Evolutionary conservation across 2,329 filamentous ascomycete genomes (phyloP).

Genomic region (Penicillium concentricum): DNA sequence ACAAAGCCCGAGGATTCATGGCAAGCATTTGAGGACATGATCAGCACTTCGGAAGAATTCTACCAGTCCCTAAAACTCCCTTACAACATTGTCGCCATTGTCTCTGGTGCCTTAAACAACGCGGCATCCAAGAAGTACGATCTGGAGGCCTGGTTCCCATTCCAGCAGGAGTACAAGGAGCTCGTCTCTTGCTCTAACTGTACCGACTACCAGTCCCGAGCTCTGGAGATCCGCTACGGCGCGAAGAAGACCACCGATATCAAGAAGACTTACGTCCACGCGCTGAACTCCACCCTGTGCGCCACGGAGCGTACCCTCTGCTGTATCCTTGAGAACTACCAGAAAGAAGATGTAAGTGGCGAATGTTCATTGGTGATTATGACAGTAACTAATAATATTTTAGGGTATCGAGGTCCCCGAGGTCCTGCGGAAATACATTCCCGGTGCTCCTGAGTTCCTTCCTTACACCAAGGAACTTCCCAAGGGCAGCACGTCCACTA

Average conservation of each 20-base stretch:
- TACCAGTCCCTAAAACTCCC: constrained; percentile 87
- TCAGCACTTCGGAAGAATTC: constrained; percentile 85
- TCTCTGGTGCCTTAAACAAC: constrained; percentile 93
- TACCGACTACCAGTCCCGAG: constrained; percentile 93
- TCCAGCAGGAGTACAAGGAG: constrained; percentile 97
- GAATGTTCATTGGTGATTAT: not conserved
- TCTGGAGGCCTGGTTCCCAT: constrained; percentile 94
- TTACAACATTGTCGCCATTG: constrained; percentile 89
- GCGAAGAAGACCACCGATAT: constrained; percentile 80
- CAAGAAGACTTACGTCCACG: constrained; percentile 93
- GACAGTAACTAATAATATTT: constrained; percentile 18
- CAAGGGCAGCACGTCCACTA: constrained; percentile 67
- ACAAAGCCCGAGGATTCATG: constrained; percentile 88
- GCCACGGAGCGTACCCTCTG: constrained; percentile 91
- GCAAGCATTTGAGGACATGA: constrained; percentile 94
- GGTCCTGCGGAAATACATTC: constrained; percentile 83
- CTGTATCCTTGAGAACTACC: constrained; percentile 95
- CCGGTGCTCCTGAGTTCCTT: constrained; percentile 84
- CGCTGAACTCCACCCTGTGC: constrained; percentile 83
- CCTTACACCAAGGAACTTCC: constrained; percentile 83
- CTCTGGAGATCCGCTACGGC: constrained; percentile 88
- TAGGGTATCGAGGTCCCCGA: constrained; percentile 78
- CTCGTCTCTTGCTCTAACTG: constrained; percentile 97
- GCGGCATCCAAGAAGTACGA: constrained; percentile 90
- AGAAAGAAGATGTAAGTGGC: constrained; percentile 71